Conservation (phyloP, 2,329 filamentous ascomycete genomes). For the Penicillium brevicompactum region DNA sequence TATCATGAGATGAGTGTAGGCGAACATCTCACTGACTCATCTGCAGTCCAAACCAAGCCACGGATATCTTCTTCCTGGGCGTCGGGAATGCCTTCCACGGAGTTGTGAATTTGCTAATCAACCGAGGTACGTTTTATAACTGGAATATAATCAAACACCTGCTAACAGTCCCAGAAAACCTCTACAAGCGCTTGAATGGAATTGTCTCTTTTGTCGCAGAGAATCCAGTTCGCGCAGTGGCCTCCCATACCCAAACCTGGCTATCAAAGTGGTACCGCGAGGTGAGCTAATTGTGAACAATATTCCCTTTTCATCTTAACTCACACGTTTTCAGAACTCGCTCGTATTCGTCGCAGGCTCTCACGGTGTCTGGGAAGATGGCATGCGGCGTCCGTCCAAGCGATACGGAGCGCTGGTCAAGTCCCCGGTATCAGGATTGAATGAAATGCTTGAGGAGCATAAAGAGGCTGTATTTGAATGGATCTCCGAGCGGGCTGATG, state of each 20-base stretch:
- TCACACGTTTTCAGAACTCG: slow-evolving; percentile 57
- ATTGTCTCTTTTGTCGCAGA: slow-evolving; percentile 81
- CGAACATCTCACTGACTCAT: slow-evolving; percentile 4
- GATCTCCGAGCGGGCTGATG: slow-evolving; percentile 44
- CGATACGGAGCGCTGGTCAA: slow-evolving; percentile 58
- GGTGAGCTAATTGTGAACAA: slow-evolving; percentile 34
- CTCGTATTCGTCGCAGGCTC: slow-evolving; percentile 74
- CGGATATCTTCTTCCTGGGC: slow-evolving; percentile 81
- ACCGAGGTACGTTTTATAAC: slow-evolving; percentile 60
- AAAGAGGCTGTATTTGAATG: slow-evolving; percentile 51
- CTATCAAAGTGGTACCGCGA: slow-evolving; percentile 81
- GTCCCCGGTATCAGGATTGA: slow-evolving; percentile 50
- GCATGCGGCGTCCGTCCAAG: slow-evolving; percentile 58
- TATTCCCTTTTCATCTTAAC: background rate
- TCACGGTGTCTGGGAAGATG: slow-evolving; percentile 72
- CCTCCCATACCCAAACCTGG: slow-evolving; percentile 70
- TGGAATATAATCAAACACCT: background rate
- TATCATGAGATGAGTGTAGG: background rate
- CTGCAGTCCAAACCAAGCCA: slow-evolving; percentile 61
- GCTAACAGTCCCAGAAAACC: slow-evolving; percentile 47
- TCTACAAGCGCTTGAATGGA: slow-evolving; percentile 68
- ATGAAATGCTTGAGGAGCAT: slow-evolving; percentile 60
- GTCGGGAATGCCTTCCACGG: slow-evolving; percentile 87
- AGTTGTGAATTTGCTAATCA: slow-evolving; percentile 77
- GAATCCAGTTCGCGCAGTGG: slow-evolving; percentile 73